Conservation (phyloP, 2,329 filamentous ascomycete genomes). For the Fusarium avenaceum region DNA sequence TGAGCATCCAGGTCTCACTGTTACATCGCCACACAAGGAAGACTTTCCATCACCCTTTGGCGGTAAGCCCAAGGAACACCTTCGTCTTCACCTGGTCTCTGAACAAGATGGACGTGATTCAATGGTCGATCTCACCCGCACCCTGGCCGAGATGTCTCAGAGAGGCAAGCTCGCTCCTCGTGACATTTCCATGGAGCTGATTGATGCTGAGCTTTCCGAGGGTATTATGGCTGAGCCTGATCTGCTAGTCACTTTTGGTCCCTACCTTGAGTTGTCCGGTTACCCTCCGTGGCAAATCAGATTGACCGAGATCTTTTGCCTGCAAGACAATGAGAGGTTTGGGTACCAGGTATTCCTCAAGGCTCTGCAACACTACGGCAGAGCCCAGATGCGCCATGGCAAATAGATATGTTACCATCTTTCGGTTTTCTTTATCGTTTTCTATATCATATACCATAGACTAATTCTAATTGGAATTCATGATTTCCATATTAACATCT, state of each 20-base stretch:
- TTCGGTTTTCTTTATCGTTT: constrained; percentile 11
- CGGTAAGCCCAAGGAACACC: constrained; percentile 55
- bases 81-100: constrained; percentile 82
- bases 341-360: constrained; percentile 95
- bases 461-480: constrained; percentile 42
- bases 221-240: constrained; percentile 90
- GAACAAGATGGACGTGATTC: constrained; percentile 92
- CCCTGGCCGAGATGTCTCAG: constrained; percentile 94
- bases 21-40: constrained; percentile 61
- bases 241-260: constrained; percentile 87
- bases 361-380: constrained; percentile 85
- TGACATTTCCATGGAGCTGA: constrained; percentile 87
- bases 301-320: constrained; percentile 91
- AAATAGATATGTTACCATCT: constrained; percentile 57
- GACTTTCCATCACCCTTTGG: constrained; percentile 50
- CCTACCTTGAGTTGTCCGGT: constrained; percentile 84
- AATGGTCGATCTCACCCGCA: constrained; percentile 94
- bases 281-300: constrained; percentile 98
- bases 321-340: constrained; percentile 82
- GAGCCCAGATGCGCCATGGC: constrained; percentile 90
- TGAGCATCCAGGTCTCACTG: constrained; percentile 76
- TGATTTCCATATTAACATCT: constrained; percentile 61
- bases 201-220: constrained; percentile 87
- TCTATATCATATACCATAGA: constrained; percentile 6
- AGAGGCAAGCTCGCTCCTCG: constrained; percentile 82